These are phyloP conservation scores for Coemansia sp. DNA, from an alignment of 192 early-diverging fungal genomes.

Conservation along the genomic window DNA sequence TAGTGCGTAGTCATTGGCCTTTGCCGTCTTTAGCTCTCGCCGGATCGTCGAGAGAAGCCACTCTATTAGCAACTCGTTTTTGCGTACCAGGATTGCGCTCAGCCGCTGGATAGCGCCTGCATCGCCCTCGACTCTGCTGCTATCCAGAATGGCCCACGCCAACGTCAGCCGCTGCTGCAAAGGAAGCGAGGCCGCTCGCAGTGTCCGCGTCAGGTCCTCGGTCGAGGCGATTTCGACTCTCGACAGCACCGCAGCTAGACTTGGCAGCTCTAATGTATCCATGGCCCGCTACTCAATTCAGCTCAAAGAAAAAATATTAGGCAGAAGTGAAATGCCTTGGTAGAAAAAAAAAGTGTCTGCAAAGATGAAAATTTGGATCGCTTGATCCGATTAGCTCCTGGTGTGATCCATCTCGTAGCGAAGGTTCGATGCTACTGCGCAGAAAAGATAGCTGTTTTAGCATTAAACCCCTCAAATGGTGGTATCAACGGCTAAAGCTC, in stretches of 20 bases:
- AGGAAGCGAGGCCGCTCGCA: slow-evolving; percentile 19
- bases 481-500: slow-evolving; percentile 3
- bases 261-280: not conserved
- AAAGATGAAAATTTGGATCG: not conserved
- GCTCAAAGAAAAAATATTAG: not conserved
- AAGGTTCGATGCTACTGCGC: not conserved
- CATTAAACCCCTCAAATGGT: not conserved
- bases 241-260: slow-evolving; percentile 1
- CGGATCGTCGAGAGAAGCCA: slow-evolving; percentile 48
- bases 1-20: slow-evolving; percentile 13
- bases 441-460: not conserved
- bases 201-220: slow-evolving; percentile 41
- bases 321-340: not conserved
- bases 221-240: slow-evolving; percentile 17
- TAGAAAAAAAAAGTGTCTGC: not conserved
- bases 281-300: slow-evolving; percentile 2
- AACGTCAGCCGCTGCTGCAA: slow-evolving; percentile 25
- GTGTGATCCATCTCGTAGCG: not conserved
- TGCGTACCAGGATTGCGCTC: slow-evolving; percentile 30
- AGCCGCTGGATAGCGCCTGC: slow-evolving; percentile 12
- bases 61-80: slow-evolving; percentile 39
- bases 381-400: not conserved
- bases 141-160: slow-evolving; percentile 38
- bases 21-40: slow-evolving; percentile 33
- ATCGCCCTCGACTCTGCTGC: slow-evolving; percentile 7